A percentile compares a stretch with the other conserved stretches of the same genome.
Conservation (phyloP, 2,329 filamentous ascomycete species). For the Nemania sp. region DNA sequence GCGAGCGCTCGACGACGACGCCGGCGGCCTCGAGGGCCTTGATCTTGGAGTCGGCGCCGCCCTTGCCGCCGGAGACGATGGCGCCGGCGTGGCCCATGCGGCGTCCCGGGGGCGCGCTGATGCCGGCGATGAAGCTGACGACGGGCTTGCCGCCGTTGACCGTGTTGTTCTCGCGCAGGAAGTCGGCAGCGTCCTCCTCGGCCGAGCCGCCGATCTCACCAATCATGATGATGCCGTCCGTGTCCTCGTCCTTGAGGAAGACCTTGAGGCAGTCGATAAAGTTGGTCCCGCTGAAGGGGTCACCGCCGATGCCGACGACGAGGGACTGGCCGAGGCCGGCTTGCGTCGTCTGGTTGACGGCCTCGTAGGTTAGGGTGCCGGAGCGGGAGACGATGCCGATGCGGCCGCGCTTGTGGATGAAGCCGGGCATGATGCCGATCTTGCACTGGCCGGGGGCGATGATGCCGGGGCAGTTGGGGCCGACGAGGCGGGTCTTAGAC, state of each 20-base stretch:
- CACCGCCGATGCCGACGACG: slow-evolving; percentile 96
- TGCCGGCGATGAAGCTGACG: slow-evolving; percentile 97
- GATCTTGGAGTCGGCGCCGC: slow-evolving; percentile 98
- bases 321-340: slow-evolving; percentile 96
- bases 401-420: slow-evolving; percentile 99
- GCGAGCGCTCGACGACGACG: slow-evolving; percentile 94
- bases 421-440: slow-evolving; percentile 99
- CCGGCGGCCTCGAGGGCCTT: slow-evolving; percentile 88
- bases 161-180: slow-evolving; percentile 89
- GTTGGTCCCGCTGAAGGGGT: slow-evolving; percentile 98
- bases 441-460: slow-evolving; percentile 97
- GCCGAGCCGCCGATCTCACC: slow-evolving; percentile 97
- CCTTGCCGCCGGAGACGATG: slow-evolving; percentile 97
- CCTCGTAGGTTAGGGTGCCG: slow-evolving; percentile 98
- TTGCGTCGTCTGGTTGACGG: slow-evolving; percentile 99
- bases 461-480: slow-evolving; percentile 97
- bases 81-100: slow-evolving; percentile 99
- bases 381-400: slow-evolving; percentile 98
- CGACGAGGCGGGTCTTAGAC: slow-evolving; percentile 93
- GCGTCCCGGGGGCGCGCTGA: slow-evolving; percentile 92
- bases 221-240: slow-evolving; percentile 99
- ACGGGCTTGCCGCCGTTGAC: slow-evolving; percentile 86
- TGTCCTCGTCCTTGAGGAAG: slow-evolving; percentile 94
- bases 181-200: slow-evolving; percentile 97
- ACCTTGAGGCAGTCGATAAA: slow-evolving; percentile 99